Conservation (phyloP, 495 filamentous ascomycete species). For the Penicillium soppii region DNA sequence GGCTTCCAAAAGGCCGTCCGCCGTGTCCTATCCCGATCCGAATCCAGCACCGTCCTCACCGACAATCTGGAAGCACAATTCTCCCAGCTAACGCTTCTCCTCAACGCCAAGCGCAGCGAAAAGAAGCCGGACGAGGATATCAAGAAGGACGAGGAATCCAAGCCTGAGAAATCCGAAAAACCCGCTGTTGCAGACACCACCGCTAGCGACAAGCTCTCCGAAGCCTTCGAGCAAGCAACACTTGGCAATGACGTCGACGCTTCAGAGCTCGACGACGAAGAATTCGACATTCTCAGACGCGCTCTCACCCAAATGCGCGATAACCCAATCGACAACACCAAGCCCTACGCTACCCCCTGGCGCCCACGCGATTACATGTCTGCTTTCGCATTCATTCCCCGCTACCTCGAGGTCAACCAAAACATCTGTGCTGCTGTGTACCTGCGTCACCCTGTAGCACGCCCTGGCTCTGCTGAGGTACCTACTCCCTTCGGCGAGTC, state of each 20-base stretch:
- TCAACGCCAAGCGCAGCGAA: slow-evolving; percentile 40
- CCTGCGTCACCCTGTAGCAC: slow-evolving; percentile 90
- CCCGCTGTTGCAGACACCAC: slow-evolving; percentile 18
- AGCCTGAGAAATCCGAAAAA: slow-evolving; percentile 2
- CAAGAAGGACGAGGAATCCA: slow-evolving; percentile 9
- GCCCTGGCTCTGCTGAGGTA: slow-evolving; percentile 83
- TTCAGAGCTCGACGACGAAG: slow-evolving; percentile 38
- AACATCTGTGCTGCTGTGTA: slow-evolving; percentile 95
- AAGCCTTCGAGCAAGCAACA: slow-evolving; percentile 43
- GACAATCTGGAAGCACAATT: slow-evolving; percentile 55
- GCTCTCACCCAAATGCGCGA: slow-evolving; percentile 58
- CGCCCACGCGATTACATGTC: slow-evolving; percentile 81
- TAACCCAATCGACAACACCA: slow-evolving; percentile 71
- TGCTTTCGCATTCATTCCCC: slow-evolving; percentile 90
- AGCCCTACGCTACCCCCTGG: slow-evolving; percentile 93
- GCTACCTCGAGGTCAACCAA: slow-evolving; percentile 96
- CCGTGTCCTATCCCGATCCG: slow-evolving; percentile 51
- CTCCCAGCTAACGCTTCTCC: slow-evolving; percentile 39
- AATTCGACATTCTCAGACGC: slow-evolving; percentile 42
- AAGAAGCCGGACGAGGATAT: slow-evolving; percentile 21
- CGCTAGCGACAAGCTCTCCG: slow-evolving; percentile 35
- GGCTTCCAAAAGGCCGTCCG: slow-evolving; percentile 55
- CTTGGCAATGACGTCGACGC: slow-evolving; percentile 39
- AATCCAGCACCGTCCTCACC: slow-evolving; percentile 39
- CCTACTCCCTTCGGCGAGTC: slow-evolving; percentile 73